Evolutionary conservation across 306 rosid genomes (phyloP).

Genomic region (Quercus aquifolioides): DNA sequence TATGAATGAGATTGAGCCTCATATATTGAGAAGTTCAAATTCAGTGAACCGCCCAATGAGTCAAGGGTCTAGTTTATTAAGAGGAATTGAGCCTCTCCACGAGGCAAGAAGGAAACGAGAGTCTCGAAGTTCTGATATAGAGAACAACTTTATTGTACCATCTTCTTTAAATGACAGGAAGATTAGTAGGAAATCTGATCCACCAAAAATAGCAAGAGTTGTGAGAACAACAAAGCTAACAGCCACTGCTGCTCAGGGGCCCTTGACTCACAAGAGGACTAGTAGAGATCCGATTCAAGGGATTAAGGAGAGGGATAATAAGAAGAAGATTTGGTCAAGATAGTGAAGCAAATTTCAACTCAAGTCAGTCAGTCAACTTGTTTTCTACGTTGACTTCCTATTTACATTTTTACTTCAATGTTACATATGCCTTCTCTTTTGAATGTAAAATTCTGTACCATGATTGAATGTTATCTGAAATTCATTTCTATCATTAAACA

Average conservation of each 20-base stretch:
- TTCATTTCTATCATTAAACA: neutral
- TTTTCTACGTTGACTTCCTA: conserved; percentile 8
- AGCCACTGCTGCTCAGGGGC: conserved; percentile 43
- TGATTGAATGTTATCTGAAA: neutral
- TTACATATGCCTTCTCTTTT: neutral
- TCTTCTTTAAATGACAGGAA: conserved; percentile 39
- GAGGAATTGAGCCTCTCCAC: conserved; percentile 50
- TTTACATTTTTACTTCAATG: neutral
- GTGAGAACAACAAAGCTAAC: conserved; percentile 55
- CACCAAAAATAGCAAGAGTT: conserved; percentile 53
- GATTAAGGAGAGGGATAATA: conserved; percentile 60
- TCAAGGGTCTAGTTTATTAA: conserved; percentile 44
- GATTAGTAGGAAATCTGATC: conserved; percentile 72
- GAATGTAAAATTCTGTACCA: neutral
- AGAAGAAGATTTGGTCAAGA: conserved; percentile 81
- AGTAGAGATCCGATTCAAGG: conserved; percentile 62
- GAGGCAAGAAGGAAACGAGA: conserved; percentile 62
- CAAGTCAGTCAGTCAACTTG: conserved; percentile 2
- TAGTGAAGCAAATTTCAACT: conserved; percentile 10
- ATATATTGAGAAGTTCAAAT: conserved; percentile 53
- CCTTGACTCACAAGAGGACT: conserved; percentile 55
- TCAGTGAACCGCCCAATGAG: conserved; percentile 38
- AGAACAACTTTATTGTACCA: conserved; percentile 39
- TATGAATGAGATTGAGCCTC: conserved; percentile 49
- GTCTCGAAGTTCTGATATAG: conserved; percentile 59